Evolutionary conservation across 1,284 basidiomycete species (phyloP).

Genomic region (Baeospora myosura): DNA sequence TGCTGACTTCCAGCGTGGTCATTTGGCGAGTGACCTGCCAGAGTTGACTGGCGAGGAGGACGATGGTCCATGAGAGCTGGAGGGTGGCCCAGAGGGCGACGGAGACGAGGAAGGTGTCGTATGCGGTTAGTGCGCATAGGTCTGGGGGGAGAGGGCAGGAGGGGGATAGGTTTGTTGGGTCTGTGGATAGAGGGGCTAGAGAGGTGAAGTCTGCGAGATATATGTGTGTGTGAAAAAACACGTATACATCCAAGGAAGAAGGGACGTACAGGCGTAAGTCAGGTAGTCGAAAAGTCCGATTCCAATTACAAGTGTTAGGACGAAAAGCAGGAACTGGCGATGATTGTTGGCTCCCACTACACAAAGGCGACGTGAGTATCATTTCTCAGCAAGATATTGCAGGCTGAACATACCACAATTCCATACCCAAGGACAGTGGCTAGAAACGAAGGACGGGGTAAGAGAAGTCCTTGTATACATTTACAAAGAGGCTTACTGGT

Average conservation of each 20-base stretch:
- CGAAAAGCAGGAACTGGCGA: conserved; percentile 89
- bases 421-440: conserved; percentile 99
- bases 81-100: conserved; percentile 81
- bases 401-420: conserved; percentile 74
- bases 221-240: too few relatives aligned
- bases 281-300: conserved; percentile 80
- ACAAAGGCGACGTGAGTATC: conserved; percentile 5
- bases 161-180: conserved; percentile 39
- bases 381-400: too few relatives aligned
- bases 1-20: conserved; percentile 94
- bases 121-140: conserved; percentile 63
- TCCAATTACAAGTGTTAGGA: conserved; percentile 76
- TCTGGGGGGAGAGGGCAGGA: conserved; percentile 64
- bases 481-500: conserved; percentile 61
- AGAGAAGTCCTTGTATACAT: conserved; percentile 5
- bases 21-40: conserved; percentile 93
- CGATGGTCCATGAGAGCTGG: conserved; percentile 88
- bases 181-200: conserved; percentile 25
- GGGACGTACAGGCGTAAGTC: conserved; percentile 66
- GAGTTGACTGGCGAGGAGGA: conserved; percentile 80
- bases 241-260: conserved; percentile 1
- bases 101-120: conserved; percentile 81
- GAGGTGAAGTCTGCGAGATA: conserved; percentile 42
- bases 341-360: conserved; percentile 92
- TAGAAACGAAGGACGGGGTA: conserved; percentile 22